Percentiles rank a stretch among this genome's conserved stretches.
Evolutionary conservation across 2,329 filamentous ascomycete species (phyloP).

Genomic region (Thyridium curvatum): DNA sequence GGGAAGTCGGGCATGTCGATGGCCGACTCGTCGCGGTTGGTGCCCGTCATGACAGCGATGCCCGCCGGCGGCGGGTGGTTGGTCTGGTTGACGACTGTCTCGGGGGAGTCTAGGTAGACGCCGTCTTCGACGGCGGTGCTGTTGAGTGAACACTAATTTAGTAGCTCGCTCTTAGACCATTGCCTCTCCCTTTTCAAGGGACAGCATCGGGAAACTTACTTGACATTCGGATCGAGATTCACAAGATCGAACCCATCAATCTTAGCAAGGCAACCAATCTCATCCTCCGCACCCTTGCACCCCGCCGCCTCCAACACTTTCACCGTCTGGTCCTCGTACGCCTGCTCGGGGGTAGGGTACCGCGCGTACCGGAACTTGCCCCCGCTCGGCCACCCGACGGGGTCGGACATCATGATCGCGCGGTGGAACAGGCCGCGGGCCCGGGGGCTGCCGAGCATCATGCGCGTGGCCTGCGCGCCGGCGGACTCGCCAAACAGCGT

Average conservation of each 20-base stretch:
- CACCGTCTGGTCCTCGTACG: constrained; percentile 12
- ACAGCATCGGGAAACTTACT: too few species aligned
- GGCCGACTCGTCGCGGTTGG: constrained; percentile 24
- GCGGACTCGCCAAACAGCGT: constrained; percentile 28
- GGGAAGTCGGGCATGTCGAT: constrained; percentile 4
- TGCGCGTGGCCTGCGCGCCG: constrained; percentile 15
- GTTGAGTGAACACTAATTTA: background rate
- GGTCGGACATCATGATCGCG: constrained; percentile 21
- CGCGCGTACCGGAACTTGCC: constrained; percentile 9
- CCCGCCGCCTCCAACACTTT: constrained; percentile 16
- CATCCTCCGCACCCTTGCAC: constrained; percentile 13
- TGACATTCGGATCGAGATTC: constrained; percentile 18
- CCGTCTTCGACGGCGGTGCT: constrained; percentile 21
- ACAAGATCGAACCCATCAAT: constrained; percentile 19
- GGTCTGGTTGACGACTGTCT: constrained; percentile 18
- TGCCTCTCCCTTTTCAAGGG: too few species aligned
- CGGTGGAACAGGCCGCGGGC: constrained; percentile 20
- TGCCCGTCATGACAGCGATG: constrained; percentile 26
- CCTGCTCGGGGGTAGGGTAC: constrained; percentile 13
- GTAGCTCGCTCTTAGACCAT: background rate
- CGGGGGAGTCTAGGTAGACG: constrained; percentile 16
- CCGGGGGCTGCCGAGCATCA: constrained; percentile 17
- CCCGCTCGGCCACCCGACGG: constrained; percentile 13
- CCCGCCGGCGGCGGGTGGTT: constrained; percentile 8
- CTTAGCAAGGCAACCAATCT: constrained; percentile 16